Percentiles rank a stretch among this genome's conserved stretches.
phyloP scores from a whole-genome alignment of 805 yeast species.

The Candida xyloterini region DNA sequence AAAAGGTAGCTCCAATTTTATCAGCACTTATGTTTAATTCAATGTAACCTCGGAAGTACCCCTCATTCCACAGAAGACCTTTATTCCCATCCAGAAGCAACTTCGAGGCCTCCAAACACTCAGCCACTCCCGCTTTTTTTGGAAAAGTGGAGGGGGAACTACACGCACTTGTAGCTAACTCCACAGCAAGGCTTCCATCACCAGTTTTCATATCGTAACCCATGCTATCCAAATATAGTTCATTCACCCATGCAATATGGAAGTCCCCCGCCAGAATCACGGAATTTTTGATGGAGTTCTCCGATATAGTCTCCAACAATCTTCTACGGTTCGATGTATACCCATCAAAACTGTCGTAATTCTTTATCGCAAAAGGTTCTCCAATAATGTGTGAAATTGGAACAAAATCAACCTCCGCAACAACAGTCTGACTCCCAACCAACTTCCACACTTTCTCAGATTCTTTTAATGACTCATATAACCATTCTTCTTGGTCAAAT shows the following conservation, averaged over 20 bases:
- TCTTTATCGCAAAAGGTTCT: slow-evolving; percentile 17
- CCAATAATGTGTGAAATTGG: slow-evolving; percentile 22
- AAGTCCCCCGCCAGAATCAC: slow-evolving; percentile 26
- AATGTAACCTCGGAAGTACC: slow-evolving; percentile 18
- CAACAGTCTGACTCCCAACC: slow-evolving; percentile 18
- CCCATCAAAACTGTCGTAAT: slow-evolving; percentile 29
- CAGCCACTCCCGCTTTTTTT: slow-evolving; percentile 3
- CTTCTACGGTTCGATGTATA: slow-evolving; percentile 25
- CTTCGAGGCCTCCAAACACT: slow-evolving; percentile 13
- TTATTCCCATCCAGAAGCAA: slow-evolving; percentile 9
- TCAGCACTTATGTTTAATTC: slow-evolving; percentile 8
- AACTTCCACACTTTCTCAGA: slow-evolving; percentile 19
- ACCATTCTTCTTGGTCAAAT: slow-evolving; percentile 28
- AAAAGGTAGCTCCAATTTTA: slow-evolving; percentile 4
- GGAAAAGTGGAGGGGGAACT: slow-evolving; percentile 27
- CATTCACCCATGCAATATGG: slow-evolving; percentile 27
- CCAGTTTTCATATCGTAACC: slow-evolving; percentile 21
- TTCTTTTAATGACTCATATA: slow-evolving; percentile 16
- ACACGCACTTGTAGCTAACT: slow-evolving; percentile 24
- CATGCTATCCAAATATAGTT: slow-evolving; percentile 10
- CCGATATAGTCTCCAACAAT: slow-evolving; percentile 16
- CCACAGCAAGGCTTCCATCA: slow-evolving; percentile 24
- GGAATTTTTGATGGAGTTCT: slow-evolving; percentile 14
- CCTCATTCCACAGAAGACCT: slow-evolving; percentile 19
- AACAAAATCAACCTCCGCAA: slow-evolving; percentile 15